Evolutionary conservation across 2,329 filamentous ascomycete species (phyloP).

Genomic region (Pseudocercospora cruenta): DNA sequence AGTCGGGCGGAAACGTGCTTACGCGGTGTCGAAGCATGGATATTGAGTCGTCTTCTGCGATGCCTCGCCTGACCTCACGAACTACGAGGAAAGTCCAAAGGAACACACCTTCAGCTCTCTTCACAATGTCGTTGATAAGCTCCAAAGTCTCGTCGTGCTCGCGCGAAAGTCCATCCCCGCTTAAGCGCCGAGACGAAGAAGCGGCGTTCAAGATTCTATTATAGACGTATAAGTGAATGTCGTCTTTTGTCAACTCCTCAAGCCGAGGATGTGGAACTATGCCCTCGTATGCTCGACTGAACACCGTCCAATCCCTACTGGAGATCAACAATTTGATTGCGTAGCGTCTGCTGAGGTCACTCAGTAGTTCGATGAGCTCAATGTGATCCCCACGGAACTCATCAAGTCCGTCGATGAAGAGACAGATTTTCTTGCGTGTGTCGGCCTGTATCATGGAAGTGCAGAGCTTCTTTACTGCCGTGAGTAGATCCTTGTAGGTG

Average conservation of each 20-base stretch:
- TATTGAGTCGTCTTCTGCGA: not conserved
- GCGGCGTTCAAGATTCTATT: not conserved
- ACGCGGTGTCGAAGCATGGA: not conserved
- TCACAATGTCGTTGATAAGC: conserved; percentile 5
- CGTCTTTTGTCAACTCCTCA: conserved; percentile 19
- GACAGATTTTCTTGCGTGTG: too few relatives aligned
- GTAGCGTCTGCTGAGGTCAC: not conserved
- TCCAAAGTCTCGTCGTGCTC: not conserved
- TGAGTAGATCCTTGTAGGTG: not conserved
- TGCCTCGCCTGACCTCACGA: not conserved
- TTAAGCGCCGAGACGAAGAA: too few relatives aligned
- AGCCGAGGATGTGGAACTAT: conserved; percentile 6
- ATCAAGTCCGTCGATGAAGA: not conserved
- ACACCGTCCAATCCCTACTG: conserved; percentile 28
- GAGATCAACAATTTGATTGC: conserved; percentile 27
- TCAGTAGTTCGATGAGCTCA: not conserved
- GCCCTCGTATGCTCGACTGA: conserved; percentile 16
- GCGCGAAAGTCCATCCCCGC: too few relatives aligned
- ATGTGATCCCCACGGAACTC: not conserved
- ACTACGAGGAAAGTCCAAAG: conserved; percentile 25
- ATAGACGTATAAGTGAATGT: conserved; percentile 10
- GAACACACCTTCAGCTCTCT: conserved; percentile 29
- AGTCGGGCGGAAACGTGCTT: not conserved
- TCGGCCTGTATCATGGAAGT: too few relatives aligned
- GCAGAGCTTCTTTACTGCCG: too few relatives aligned